Conservation (phyloP, 78 protist species). For the Planoprotostelium fungivorum region DNA sequence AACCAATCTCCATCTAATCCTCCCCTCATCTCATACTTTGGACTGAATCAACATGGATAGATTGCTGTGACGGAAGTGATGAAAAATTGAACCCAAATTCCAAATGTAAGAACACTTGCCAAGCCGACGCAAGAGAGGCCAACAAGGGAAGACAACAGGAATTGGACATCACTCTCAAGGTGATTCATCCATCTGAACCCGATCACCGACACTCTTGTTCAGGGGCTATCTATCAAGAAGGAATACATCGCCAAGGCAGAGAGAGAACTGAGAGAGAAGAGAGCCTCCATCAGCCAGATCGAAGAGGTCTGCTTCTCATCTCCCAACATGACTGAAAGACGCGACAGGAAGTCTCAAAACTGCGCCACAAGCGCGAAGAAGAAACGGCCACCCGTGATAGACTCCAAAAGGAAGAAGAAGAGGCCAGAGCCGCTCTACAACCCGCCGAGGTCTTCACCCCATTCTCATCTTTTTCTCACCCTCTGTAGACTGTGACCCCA, state of each 20-base stretch:
- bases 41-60: slow-evolving; percentile 16
- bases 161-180: neutral
- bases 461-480: too few species aligned
- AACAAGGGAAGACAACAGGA: slow-evolving; percentile 3
- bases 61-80: slow-evolving; percentile 73
- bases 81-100: slow-evolving; percentile 15
- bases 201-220: too few species aligned
- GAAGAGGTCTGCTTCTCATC: too few species aligned
- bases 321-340: too few species aligned
- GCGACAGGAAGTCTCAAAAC: neutral
- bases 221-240: neutral
- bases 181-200: neutral
- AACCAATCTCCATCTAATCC: neutral
- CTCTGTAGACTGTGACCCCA: too few species aligned
- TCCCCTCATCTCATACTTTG: neutral
- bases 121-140: neutral
- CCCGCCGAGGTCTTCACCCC: too few species aligned
- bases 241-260: neutral
- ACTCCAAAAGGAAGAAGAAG: neutral
- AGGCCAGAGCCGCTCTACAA: neutral
- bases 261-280: neutral
- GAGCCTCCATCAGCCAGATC: neutral
- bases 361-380: neutral
- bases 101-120: slow-evolving; percentile 36
- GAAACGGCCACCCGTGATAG: neutral